Base-by-base conservation (phyloP, 345 rosid genomes). In the Eucalyptus regnans region DNA sequence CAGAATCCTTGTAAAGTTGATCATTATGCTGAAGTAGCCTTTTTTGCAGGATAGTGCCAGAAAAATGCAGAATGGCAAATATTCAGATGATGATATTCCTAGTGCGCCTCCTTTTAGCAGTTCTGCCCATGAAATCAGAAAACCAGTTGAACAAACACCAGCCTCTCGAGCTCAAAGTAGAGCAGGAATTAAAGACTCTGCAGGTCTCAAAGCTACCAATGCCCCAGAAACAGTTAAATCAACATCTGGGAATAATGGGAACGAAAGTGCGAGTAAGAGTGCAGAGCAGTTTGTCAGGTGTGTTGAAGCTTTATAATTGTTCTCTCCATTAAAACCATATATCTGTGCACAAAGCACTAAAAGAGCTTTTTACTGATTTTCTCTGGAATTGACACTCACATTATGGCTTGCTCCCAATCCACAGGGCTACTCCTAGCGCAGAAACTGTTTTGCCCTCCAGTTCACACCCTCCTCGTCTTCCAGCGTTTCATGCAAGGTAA, bases 401-500 rank as follows among this genome's bases (percentile, higher is more conserved):
- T 81, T 51, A 86, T 88, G 29, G 50, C 87, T 41, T 91, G 90
- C 54, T 90, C 71, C 88, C 87, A 58, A 51, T 87, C 89, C 54
- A 44, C 92, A 97, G 98, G 92, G 88, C 91, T 87, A 88, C 94
- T 58, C 92, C 89, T 86, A 93, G 92, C 88, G 92, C 91, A n/a
- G 98, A 94, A 90, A 91, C 94, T 86, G 92, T 93, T 81, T 90
- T 90, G 51, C 90, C 97, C 87, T 92, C 96, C 87, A 91, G 92
- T 89, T 92, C 93, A 89, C 93, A 92, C 88, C 97, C 96, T 84
- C 95, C 95, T 81, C 95, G 99, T 88, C 88, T 95, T 37, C 99
- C 99, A 76, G 95, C 96, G 81, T 97, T 95, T 95, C 99, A 97
- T 93, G 99, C 99, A 8, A 95, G 98, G 99, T 96, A 94, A 46